phyloP scores from a whole-genome alignment of 495 filamentous ascomycete genomes.

The Aspergillus avenaceus region DNA sequence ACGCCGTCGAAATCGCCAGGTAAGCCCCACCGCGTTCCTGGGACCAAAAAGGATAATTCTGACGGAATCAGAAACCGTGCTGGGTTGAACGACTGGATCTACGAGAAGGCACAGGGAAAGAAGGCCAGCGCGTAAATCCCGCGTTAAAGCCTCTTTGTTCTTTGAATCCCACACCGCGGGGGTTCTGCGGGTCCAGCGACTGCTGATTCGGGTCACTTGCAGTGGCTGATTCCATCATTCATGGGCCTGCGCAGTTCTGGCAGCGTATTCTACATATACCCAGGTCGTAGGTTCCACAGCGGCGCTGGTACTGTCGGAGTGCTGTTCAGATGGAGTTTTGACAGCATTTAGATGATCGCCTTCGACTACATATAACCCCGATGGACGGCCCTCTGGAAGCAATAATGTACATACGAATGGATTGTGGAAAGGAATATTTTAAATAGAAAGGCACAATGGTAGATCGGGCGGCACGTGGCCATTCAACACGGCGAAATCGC shows the following conservation, averaged over 20 bases:
- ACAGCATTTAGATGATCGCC: background rate
- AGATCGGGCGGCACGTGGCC: background rate
- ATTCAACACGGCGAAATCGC: background rate
- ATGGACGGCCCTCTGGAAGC: background rate
- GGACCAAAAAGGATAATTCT: background rate
- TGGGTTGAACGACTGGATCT: constrained; percentile 95
- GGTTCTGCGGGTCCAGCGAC: background rate
- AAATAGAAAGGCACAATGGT: background rate
- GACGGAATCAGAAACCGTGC: constrained; percentile 61
- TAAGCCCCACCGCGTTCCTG: constrained; percentile 24
- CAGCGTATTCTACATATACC: background rate
- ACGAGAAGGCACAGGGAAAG: constrained; percentile 63
- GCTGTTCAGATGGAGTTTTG: background rate
- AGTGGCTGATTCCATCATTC: background rate
- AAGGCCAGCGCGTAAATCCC: constrained; percentile 28
- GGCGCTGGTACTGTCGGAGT: background rate
- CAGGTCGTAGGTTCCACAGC: background rate
- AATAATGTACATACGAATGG: background rate
- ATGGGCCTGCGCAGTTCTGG: background rate
- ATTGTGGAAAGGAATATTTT: background rate
- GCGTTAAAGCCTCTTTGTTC: background rate
- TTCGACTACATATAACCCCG: background rate
- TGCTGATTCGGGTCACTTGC: background rate
- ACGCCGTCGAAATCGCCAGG: constrained; percentile 92
- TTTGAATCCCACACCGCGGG: background rate